Evolutionary conservation across 1,139 yeast species (phyloP), one percentile per base, ranked within the genome.

Genomic region (Suhomyces wounanorum): DNA sequence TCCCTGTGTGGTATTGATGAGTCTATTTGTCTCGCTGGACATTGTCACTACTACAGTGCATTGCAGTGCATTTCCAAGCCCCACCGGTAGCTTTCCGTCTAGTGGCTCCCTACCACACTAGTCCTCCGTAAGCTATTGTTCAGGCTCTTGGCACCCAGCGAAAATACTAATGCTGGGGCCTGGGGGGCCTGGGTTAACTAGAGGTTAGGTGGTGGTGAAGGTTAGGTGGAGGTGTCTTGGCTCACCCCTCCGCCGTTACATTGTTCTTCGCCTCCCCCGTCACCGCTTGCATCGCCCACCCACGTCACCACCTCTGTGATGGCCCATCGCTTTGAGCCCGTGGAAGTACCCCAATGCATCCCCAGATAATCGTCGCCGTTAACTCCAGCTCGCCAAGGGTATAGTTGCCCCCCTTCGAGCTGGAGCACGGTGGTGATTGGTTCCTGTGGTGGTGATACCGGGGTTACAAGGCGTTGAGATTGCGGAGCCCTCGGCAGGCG

Each of bases 231-330:
- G 6, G 14, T n/a, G 28, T n/a, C 28, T 38, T 28, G 11, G 17
- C 30, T 38, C 28, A 21, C 31, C 42, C 33, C 42, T 28, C 30
- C 42, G 42, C 42, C 42, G 42, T 39, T 25, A 26, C 21, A 39
- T 39, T 39, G 41, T 23, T 39, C 37, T 4, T 37, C 42, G 31
- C 42, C 42, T 39, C 42, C 17, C 8, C 17, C 42, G 30, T 25
- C 31, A 39, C 42, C 33, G 13, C 31, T 9, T 25, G 42, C 42
- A 23, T 39, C 42, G 33, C 42, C 33, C n/a, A 1, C 33, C 33
- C 31, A 39, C 42, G 42, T 39, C 42, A 39, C 42, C 42, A 38
- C 40, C 40, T 5, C 40, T 21, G 26, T 23, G 26, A 6, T 17
- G 16, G n/a, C 7, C 6, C 6, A 7, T 38, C 28, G 8, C 18